Percentiles rank a stretch among this genome's conserved stretches.
Conservation (phyloP, 257 asterid genomes). For the Lavandula angustifolia region DNA sequence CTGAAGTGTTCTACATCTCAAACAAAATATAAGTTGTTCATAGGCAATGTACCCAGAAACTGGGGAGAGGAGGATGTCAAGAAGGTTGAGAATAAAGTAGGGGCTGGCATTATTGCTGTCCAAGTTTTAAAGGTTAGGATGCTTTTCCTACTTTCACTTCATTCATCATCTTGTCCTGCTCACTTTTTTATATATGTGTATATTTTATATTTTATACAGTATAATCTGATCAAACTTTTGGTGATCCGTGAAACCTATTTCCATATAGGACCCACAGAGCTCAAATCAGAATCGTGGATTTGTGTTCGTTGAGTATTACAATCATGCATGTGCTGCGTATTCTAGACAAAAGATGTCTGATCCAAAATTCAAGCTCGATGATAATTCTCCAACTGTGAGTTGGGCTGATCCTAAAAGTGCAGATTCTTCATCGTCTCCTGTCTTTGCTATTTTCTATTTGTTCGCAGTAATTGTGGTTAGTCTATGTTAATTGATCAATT, state of each 20-base stretch:
- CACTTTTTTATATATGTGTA: no score
- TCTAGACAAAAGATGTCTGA: constrained; percentile 84
- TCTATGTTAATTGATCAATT: constrained; percentile 16
- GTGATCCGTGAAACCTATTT: constrained; percentile 22
- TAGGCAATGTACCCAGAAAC: constrained; percentile 85
- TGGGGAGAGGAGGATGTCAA: constrained; percentile 90
- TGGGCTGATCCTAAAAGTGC: constrained; percentile 96
- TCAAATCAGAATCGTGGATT: constrained; percentile 89
- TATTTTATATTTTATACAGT: no score
- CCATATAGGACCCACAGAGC: constrained; percentile 77
- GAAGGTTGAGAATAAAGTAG: constrained; percentile 67
- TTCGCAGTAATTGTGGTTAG: constrained; percentile 1
- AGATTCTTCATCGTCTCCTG: constrained; percentile 88
- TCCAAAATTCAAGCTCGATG: constrained; percentile 83
- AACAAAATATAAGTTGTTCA: constrained; percentile 83
- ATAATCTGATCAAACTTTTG: not conserved
- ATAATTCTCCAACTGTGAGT: constrained; percentile 93
- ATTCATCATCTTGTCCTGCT: no score
- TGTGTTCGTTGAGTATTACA: constrained; percentile 86
- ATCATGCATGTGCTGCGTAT: constrained; percentile 97
- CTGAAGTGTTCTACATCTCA: constrained; percentile 89
- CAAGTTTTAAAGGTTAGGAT: constrained; percentile 74
- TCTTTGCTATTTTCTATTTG: constrained; percentile 30
- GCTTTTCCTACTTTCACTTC: not conserved
- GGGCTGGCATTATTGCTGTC: constrained; percentile 82